Evolutionary conservation across 768 basidiomycete species (phyloP), one percentile per base, ranked within the genome.

Genomic region (Amanita pallidorosea): DNA sequence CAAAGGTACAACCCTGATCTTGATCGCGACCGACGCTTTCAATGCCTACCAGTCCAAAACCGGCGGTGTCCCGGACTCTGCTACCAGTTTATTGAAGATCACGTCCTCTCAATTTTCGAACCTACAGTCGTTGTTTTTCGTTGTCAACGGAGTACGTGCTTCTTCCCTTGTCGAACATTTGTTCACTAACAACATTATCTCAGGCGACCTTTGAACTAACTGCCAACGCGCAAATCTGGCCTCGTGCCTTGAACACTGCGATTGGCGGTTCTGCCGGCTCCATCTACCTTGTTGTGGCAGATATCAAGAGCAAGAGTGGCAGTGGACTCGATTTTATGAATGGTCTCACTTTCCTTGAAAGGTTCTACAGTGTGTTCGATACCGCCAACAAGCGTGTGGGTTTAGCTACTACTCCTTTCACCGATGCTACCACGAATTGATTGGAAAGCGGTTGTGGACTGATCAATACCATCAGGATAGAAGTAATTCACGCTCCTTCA

Each of bases 161-260:
- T 33, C 13, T 5, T 5, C 36, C n/a, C 64, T 4, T 40, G 36
- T 42, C 15, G 7, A 22, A 68, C 13, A 60, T 79, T 49, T 55
- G 74, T 60, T 72, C 18, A 18, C 4, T 18, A 3, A 29, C 13
- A 7, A 4, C 2, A 13, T 27, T 15, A 22, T 11, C 42, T 43
- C n/a, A 79, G 74, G 64, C 64, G 12, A 72, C 70, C 6, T 81
- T 71, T 56, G 76, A 77, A 61, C 56, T 85, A 50, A 79, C 76
- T 2, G 60, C 77, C 13, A 80, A 83, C 57, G 82, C 79, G 3
- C 83, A 87, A 69, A 77, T 81, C 54, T 85, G 82, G 80, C 83
- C 82, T 0, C 76, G 79, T 43, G 58, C 68, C 3, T 67, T 79
- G 54, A 85, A 86, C 65, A 62, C 67, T 11, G 63, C 65, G 35